Conservation (phyloP, 495 filamentous ascomycete genomes). For the Extremus antarcticus region DNA sequence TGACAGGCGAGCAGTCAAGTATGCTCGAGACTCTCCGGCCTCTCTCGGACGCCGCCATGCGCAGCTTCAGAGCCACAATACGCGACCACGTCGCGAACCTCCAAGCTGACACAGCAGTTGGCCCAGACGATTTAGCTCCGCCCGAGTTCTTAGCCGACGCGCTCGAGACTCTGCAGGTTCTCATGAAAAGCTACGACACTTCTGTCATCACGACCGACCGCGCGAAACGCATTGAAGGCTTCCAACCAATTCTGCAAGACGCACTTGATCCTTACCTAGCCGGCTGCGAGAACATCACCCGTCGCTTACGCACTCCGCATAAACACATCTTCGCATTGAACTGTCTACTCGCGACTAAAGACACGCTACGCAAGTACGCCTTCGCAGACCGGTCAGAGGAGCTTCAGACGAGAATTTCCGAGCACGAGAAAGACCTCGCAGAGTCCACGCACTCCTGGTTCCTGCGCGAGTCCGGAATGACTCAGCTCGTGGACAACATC, state of each 20-base stretch:
- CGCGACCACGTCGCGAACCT: constrained; percentile 64
- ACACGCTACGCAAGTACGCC: constrained; percentile 41
- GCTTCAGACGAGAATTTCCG: constrained; percentile 37
- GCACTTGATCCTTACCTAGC: constrained; percentile 80
- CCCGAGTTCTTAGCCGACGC: constrained; percentile 79
- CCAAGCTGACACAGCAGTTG: constrained; percentile 55
- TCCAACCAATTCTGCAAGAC: constrained; percentile 66
- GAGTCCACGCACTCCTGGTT: constrained; percentile 58
- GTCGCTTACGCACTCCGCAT: constrained; percentile 44
- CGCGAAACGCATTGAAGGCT: constrained; percentile 29
- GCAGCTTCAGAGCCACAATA: constrained; percentile 70
- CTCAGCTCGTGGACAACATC: constrained; percentile 56
- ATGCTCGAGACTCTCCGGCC: constrained; percentile 57
- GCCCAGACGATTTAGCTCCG: constrained; percentile 58
- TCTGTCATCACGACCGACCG: constrained; percentile 54
- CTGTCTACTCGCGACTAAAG: constrained; percentile 52
- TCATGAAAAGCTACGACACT: constrained; percentile 76
- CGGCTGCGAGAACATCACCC: constrained; percentile 57
- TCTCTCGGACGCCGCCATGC: constrained; percentile 66
- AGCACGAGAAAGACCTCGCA: constrained; percentile 36
- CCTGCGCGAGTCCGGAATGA: constrained; percentile 60
- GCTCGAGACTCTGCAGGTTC: constrained; percentile 57
- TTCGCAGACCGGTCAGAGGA: constrained; percentile 42
- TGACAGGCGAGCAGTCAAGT: constrained; percentile 59
- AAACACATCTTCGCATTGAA: constrained; percentile 73